These are phyloP conservation scores for Cladochytrium replicatum DNA, from an alignment of 192 early-diverging fungal species.

Conservation along the genomic window DNA sequence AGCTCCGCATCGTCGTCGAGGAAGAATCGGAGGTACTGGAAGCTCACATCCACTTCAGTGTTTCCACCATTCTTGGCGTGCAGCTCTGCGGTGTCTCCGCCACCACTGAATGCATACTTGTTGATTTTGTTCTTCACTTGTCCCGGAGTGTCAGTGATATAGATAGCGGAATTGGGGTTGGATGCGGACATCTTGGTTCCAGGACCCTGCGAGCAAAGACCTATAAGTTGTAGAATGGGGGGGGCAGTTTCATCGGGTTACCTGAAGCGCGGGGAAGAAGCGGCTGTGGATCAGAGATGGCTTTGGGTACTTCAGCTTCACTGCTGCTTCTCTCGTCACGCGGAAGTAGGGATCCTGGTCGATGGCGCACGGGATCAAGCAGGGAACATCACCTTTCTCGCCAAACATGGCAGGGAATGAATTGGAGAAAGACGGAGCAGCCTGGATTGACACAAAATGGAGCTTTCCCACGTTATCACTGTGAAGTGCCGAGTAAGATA, in stretches of 20 bases:
- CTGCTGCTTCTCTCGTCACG: conserved; percentile 87
- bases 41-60: conserved; percentile 90
- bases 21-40: conserved; percentile 91
- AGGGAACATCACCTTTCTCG: conserved; percentile 74
- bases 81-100: conserved; percentile 73
- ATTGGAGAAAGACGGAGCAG: conserved; percentile 90
- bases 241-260: conserved; percentile 6
- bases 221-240: not conserved
- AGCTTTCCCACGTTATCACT: conserved; percentile 81
- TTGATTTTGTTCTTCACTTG: conserved; percentile 99
- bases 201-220: conserved; percentile 46
- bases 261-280: conserved; percentile 90
- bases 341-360: conserved; percentile 99
- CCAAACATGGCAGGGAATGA: conserved; percentile 96
- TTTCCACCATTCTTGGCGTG: conserved; percentile 74
- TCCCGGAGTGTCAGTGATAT: conserved; percentile 78
- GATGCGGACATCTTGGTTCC: conserved; percentile 95
- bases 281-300: conserved; percentile 85
- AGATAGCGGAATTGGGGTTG: conserved; percentile 77
- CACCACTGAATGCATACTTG: conserved; percentile 87
- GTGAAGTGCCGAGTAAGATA: not conserved
- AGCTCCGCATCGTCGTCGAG: conserved; percentile 90
- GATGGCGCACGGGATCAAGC: conserved; percentile 95
- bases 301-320: conserved; percentile 89
- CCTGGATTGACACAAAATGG: conserved; percentile 92